Conservation (phyloP, 768 basidiomycete genomes). For the Auricularia auricula-judae region DNA sequence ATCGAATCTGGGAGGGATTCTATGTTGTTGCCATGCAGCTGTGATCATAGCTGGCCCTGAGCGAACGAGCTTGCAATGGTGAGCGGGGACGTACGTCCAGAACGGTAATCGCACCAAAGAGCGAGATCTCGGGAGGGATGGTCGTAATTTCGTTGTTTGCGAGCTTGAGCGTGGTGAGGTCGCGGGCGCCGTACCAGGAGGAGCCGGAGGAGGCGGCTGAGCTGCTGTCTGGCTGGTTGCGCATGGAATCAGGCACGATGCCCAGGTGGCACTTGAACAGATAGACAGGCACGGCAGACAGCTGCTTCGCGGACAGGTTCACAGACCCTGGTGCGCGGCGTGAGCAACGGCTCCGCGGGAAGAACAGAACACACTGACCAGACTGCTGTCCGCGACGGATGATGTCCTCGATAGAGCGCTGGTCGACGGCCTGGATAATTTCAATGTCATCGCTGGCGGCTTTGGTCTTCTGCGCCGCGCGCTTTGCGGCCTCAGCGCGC, state of each 20-base stretch:
- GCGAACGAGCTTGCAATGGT: slow-evolving; percentile 3
- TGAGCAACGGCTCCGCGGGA: not conserved
- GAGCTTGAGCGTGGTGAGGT: slow-evolving; percentile 62
- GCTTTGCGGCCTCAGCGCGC: slow-evolving; percentile 62
- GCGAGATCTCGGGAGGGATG: slow-evolving; percentile 70
- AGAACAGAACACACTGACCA: slow-evolving; percentile 34
- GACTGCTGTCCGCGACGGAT: slow-evolving; percentile 70
- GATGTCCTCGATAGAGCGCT: slow-evolving; percentile 17
- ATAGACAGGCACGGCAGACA: slow-evolving; percentile 64
- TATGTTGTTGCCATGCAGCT: slow-evolving; percentile 73
- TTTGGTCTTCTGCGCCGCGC: slow-evolving; percentile 24
- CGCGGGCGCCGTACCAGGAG: slow-evolving; percentile 76
- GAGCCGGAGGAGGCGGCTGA: slow-evolving; percentile 27
- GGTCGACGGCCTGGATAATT: not conserved
- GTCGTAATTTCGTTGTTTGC: slow-evolving; percentile 74
- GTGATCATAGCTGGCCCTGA: not conserved
- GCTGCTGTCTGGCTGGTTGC: slow-evolving; percentile 30
- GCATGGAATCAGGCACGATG: slow-evolving; percentile 57
- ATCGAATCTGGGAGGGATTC: slow-evolving; percentile 50
- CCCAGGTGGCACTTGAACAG: slow-evolving; percentile 75
- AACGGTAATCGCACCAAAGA: slow-evolving; percentile 73
- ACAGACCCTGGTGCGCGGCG: slow-evolving; percentile 43
- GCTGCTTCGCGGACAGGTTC: slow-evolving; percentile 62
- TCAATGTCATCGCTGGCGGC: not conserved
- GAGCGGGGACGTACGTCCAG: slow-evolving; percentile 51